These are phyloP conservation scores for Verticillium klebahnii DNA, from an alignment of 2,329 filamentous ascomycete species.

Conservation along the genomic window DNA sequence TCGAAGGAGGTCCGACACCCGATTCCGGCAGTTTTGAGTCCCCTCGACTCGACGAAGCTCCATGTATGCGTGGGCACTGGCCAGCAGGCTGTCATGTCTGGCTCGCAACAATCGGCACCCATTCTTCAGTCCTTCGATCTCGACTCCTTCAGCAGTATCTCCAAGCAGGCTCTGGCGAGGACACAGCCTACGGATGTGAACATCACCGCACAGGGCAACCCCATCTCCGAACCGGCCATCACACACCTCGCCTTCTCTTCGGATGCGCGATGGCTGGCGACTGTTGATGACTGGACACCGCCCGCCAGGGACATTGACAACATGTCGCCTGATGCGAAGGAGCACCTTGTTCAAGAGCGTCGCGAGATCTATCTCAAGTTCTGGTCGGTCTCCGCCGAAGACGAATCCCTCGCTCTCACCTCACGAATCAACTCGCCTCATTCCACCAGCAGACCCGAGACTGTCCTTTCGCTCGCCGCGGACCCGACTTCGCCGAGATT, in stretches of 20 bases:
- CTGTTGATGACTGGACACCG: conserved; percentile 86
- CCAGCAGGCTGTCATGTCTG: conserved; percentile 51
- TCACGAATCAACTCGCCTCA: conserved; percentile 84
- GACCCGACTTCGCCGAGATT: conserved; percentile 69
- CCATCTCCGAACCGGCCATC: conserved; percentile 73
- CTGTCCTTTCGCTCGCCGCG: conserved; percentile 68
- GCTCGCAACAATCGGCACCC: conserved; percentile 44
- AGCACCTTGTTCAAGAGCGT: conserved; percentile 44
- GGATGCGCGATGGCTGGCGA: conserved; percentile 86
- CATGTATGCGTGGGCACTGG: conserved; percentile 63
- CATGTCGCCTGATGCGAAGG: conserved; percentile 26
- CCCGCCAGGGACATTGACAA: conserved; percentile 61
- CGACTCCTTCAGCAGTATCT: conserved; percentile 69
- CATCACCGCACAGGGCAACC: conserved; percentile 64
- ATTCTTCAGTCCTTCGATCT: conserved; percentile 83
- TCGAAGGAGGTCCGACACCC: conserved; percentile 39
- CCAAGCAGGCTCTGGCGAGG: conserved; percentile 83
- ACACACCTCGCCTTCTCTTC: conserved; percentile 69
- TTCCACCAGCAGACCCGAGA: conserved; percentile 46
- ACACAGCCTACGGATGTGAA: conserved; percentile 84
- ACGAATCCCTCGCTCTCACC: conserved; percentile 65
- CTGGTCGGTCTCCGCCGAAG: conserved; percentile 64
- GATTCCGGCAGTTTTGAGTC: conserved; percentile 59
- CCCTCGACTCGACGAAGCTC: conserved; percentile 57
- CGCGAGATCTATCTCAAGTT: conserved; percentile 85